Base-by-base conservation (phyloP, 2,329 filamentous ascomycete genomes). In the Cercospora citrullina region DNA sequence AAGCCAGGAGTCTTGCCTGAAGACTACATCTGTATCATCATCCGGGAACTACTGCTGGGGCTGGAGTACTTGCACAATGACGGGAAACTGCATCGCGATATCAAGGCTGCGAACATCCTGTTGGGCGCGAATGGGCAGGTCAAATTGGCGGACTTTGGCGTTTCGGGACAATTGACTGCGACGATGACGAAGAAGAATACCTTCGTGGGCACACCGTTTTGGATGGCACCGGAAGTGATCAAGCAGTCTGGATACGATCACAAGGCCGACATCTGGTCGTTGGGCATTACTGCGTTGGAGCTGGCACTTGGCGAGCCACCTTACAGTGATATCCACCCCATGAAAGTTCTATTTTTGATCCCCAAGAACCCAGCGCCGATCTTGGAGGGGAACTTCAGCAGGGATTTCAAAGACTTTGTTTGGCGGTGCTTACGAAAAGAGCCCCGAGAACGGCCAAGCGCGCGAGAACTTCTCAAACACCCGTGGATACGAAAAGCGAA, bases 121-220 rank as follows among this genome's bases (percentile, higher is more conserved):
- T 86, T 99, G 5, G 90, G 91, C 69, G 89, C 93, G 60, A 96
- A 91, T 77, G 95, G 95, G 2, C 95, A 98, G 81, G 94, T 99
- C 74, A 99, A 99, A 80, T 85, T 98, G 66, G 94, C 94, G 14
- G 94, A 99, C 79, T 99, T 99, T 81, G 94, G 94, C 67, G 95
- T 99, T 6, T 97, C 94, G 1, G 94, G 94, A 30, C 95, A 98
- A 81, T 86, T 98, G 23, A 96, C 94, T 9, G 94, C 94, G 6
- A 99, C 94, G 60, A 98, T 98, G 94, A 97, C 94, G 70, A 98
- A 98, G 85, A 98, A 98, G 83, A 98, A 98, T 78, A 98, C 94
- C 0, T 99, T 98, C 79, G 94, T 99, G 33, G 95, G 95, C 36
- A 98, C 94, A 0, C 94, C 95, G 1, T 99, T 98, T 79, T 99